Conservation (phyloP, 1,284 basidiomycete genomes). For the Gymnopus androsaceus region DNA sequence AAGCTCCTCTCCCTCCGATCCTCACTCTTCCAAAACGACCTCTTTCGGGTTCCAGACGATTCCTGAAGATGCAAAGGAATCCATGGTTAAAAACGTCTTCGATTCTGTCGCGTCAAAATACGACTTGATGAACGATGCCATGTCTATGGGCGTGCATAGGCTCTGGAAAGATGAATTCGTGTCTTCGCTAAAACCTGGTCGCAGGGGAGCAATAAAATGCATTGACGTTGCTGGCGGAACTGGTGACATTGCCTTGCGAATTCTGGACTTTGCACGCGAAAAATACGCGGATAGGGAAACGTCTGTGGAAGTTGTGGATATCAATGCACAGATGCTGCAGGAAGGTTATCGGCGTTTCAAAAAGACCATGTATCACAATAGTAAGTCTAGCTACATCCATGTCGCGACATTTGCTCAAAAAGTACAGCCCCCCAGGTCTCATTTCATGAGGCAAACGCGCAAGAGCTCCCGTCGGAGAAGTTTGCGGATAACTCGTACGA, state of each 20-base stretch:
- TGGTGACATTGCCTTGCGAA: conserved; percentile 94
- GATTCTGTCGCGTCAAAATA: conserved; percentile 95
- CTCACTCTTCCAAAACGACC: conserved; percentile 48
- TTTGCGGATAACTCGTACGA: conserved; percentile 87
- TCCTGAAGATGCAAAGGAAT: conserved; percentile 76
- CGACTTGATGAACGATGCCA: conserved; percentile 98
- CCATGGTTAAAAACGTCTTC: conserved; percentile 89
- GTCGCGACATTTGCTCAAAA: conserved; percentile 17
- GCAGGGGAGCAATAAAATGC: conserved; percentile 71
- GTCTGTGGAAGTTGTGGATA: conserved; percentile 90
- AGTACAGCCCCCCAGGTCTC: conserved; percentile 85
- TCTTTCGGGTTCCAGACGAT: conserved; percentile 95
- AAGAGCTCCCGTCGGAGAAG: conserved; percentile 67
- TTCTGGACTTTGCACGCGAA: conserved; percentile 90
- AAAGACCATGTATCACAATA: conserved; percentile 95
- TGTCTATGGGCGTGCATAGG: conserved; percentile 94
- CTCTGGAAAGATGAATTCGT: conserved; percentile 98
- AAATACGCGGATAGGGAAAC: conserved; percentile 88
- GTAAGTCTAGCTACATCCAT: conserved; percentile 49
- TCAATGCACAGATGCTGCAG: conserved; percentile 94
- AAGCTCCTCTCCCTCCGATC: conserved; percentile 7
- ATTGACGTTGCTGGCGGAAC: conserved; percentile 98
- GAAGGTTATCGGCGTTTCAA: conserved; percentile 92
- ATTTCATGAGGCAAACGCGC: conserved; percentile 94
- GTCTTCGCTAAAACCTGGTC: conserved; percentile 76